Conservation (phyloP, 2,329 filamentous ascomycete genomes). For the Botrytis hyacinthi region DNA sequence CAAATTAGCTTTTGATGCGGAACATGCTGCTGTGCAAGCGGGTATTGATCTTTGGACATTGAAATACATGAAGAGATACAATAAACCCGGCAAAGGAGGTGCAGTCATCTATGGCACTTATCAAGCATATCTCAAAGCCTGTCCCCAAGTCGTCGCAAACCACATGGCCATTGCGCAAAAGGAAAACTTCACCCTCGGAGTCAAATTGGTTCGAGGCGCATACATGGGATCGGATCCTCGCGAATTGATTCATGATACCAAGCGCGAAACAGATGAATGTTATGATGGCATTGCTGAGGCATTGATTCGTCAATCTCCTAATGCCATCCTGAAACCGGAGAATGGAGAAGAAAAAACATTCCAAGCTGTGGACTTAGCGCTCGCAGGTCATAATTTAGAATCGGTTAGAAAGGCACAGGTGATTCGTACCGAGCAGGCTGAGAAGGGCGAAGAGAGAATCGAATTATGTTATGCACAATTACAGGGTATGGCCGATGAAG, state of each 20-base stretch:
- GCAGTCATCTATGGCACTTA: slow-evolving; percentile 80
- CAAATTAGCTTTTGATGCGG: slow-evolving; percentile 78
- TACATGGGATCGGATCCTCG: slow-evolving; percentile 70
- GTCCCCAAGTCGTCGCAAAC: slow-evolving; percentile 53
- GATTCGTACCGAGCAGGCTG: slow-evolving; percentile 46
- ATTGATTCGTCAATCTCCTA: slow-evolving; percentile 64
- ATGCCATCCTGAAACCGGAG: slow-evolving; percentile 47
- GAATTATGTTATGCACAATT: slow-evolving; percentile 71
- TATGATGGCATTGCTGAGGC: slow-evolving; percentile 72
- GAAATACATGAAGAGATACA: slow-evolving; percentile 74
- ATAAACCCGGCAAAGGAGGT: slow-evolving; percentile 53
- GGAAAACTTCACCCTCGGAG: slow-evolving; percentile 64
- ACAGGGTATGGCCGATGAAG: slow-evolving; percentile 94
- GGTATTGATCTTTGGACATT: slow-evolving; percentile 82
- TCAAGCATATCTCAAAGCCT: slow-evolving; percentile 71
- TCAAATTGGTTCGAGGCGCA: slow-evolving; percentile 74
- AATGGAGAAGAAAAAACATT: slow-evolving; percentile 46
- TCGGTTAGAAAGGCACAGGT: slow-evolving; percentile 61
- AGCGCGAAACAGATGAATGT: slow-evolving; percentile 65
- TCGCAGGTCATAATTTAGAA: slow-evolving; percentile 79
- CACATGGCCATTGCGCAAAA: slow-evolving; percentile 60
- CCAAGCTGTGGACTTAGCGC: slow-evolving; percentile 61
- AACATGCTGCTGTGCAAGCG: slow-evolving; percentile 74
- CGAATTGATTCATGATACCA: slow-evolving; percentile 68
- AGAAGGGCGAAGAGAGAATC: slow-evolving; percentile 40